A percentile compares a stretch with the other conserved stretches of the same genome.
These are phyloP conservation scores for Blastobotrys muscicola DNA, from an alignment of 805 yeast species.

Conservation along the genomic window DNA sequence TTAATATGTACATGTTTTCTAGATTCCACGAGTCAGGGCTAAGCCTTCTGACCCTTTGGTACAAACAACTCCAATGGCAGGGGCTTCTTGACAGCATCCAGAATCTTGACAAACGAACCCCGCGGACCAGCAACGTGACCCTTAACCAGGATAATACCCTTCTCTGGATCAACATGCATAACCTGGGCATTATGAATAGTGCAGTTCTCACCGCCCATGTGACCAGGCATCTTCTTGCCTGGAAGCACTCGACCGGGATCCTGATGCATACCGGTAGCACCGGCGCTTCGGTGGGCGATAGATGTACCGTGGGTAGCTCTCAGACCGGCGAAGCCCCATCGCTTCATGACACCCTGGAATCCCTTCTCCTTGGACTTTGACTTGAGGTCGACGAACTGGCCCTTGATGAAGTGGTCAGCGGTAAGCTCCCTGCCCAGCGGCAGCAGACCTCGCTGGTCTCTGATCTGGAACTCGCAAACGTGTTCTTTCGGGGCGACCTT, in stretches of 20 bases:
- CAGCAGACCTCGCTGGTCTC: constrained; percentile 52
- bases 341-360: constrained; percentile 95
- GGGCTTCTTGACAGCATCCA: constrained; percentile 56
- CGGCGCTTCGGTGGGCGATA: constrained; percentile 86
- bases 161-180: constrained; percentile 68
- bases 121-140: constrained; percentile 90
- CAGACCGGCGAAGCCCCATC: constrained; percentile 83
- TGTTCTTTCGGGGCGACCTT: constrained; percentile 73
- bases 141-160: constrained; percentile 72
- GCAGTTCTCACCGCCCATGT: constrained; percentile 71
- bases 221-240: constrained; percentile 97
- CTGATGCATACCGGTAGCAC: constrained; percentile 93
- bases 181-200: constrained; percentile 73
- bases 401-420: constrained; percentile 77
- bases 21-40: no score
- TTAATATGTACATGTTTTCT: no score
- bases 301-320: constrained; percentile 95
- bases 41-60: background rate
- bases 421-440: constrained; percentile 69
- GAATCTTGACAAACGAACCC: constrained; percentile 60
- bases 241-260: constrained; percentile 95
- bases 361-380: constrained; percentile 90
- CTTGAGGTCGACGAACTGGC: constrained; percentile 75
- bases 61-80: constrained; percentile 7
- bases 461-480: constrained; percentile 71